Conservation (phyloP, 140 eudicot genomes). For the Senecio squalidus region DNA sequence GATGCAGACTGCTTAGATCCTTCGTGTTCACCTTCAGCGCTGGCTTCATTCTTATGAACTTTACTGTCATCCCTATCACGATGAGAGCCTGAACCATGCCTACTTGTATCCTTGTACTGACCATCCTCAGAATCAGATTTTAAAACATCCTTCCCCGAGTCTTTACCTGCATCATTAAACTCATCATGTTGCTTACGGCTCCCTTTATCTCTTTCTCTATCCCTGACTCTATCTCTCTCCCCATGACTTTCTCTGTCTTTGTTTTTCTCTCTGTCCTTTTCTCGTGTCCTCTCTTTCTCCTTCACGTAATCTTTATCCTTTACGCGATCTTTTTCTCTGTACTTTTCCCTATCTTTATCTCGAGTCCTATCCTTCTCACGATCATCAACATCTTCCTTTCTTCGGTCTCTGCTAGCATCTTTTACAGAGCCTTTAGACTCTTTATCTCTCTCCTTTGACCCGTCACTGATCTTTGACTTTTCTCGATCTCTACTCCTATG, state of each 20-base stretch:
- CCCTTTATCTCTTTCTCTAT: slow-evolving; percentile 42
- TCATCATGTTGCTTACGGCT: slow-evolving; percentile 46
- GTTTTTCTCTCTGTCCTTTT: slow-evolving; percentile 36
- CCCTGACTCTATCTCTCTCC: slow-evolving; percentile 35
- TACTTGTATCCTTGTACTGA: slow-evolving; percentile 21
- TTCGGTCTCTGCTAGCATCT: slow-evolving; percentile 46
- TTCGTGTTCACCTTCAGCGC: slow-evolving; percentile 27
- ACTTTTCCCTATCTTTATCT: slow-evolving; percentile 48
- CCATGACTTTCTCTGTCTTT: slow-evolving; percentile 41
- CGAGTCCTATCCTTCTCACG: slow-evolving; percentile 59
- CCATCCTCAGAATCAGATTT: slow-evolving; percentile 31
- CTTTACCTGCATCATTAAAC: slow-evolving; percentile 31
- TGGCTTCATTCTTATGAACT: slow-evolving; percentile 29
- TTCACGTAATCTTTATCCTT: slow-evolving; percentile 31
- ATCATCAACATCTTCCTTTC: slow-evolving; percentile 51
- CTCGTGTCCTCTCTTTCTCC: slow-evolving; percentile 43
- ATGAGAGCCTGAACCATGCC: slow-evolving; percentile 19
- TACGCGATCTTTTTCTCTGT: slow-evolving; percentile 36
- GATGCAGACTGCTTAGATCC: slow-evolving; percentile 35
- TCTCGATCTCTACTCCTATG: slow-evolving; percentile 61
- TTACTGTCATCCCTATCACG: slow-evolving; percentile 30
- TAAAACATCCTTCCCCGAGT: slow-evolving; percentile 15
- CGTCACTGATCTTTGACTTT: slow-evolving; percentile 42
- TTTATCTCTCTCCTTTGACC: slow-evolving; percentile 48
- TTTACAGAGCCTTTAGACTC: slow-evolving; percentile 44